These are phyloP conservation scores for Saturnispora dispora DNA, from an alignment of 805 yeast genomes.

Conservation along the genomic window DNA sequence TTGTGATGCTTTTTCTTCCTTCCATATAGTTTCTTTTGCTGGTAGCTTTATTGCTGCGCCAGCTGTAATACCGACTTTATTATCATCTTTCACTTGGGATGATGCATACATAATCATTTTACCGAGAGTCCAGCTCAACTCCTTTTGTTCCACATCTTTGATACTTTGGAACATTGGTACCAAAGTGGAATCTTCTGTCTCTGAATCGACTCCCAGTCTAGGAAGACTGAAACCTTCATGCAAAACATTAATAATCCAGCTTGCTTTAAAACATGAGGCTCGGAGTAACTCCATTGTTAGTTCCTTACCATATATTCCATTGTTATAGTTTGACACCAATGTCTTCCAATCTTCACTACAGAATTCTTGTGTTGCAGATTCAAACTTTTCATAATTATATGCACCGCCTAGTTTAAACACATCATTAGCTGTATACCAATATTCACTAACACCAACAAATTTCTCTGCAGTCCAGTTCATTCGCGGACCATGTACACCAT, in stretches of 20 bases:
- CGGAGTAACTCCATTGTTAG: constrained; percentile 48
- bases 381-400: constrained; percentile 66
- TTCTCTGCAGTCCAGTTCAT: constrained; percentile 71
- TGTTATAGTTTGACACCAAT: constrained; percentile 37
- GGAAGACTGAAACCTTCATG: constrained; percentile 94
- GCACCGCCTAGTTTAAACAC: constrained; percentile 83
- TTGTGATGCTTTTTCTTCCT: not conserved
- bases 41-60: constrained; percentile 19
- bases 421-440: constrained; percentile 95
- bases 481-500: constrained; percentile 90
- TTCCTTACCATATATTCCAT: constrained; percentile 49
- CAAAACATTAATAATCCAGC: constrained; percentile 83
- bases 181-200: constrained; percentile 13
- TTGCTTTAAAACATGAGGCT: constrained; percentile 87
- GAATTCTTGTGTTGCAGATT: constrained; percentile 54
- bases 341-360: constrained; percentile 71
- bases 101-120: constrained; percentile 77
- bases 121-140: constrained; percentile 93
- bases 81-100: constrained; percentile 39
- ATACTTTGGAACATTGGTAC: constrained; percentile 59
- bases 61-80: constrained; percentile 11
- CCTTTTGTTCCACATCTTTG: constrained; percentile 69
- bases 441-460: constrained; percentile 91
- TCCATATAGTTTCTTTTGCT: constrained; percentile 9
- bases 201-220: constrained; percentile 45